Evolutionary conservation across 345 rosid species (phyloP), one percentile per base, ranked within the genome.

Genomic region (Diplotaxis tenuifolia): DNA sequence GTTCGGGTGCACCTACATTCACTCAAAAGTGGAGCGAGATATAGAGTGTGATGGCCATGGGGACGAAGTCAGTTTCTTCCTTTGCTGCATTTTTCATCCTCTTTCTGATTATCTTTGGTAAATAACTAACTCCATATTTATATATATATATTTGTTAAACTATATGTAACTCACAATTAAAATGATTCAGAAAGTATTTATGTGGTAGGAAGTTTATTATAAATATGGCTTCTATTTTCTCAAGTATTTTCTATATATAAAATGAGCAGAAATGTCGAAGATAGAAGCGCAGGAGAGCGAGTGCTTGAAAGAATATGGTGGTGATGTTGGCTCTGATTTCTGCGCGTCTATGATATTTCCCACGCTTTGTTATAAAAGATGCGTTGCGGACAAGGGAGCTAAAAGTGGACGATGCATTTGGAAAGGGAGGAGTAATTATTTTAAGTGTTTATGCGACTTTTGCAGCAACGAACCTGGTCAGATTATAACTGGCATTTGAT

Each of bases 291-390:
- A 62, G 1, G 65, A 3, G n/a, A n/a, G n/a, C 16, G 0, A 42
- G 4, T 75, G 79, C 15, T 15, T 69, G 16, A 62, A 69, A 54
- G 70, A 69, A 62, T 69, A 75, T 9, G 75, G 79, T 0, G 75
- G 79, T 1, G 2, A 69, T 6, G 79, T 69, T 1, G 75, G 75
- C 15, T 75, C 69, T 28, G 2, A 18, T 3, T 75, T 27, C 15
- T 75, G 79, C 55, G 75, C 79, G 12, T 74, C 79, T 14, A 1
- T 0, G 18, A 75, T 75, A 20, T 63, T 0, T 20, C 79, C 75
- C 15, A 0, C 79, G 4, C 7, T 69, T 0, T 75, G 79, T 29
- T 42, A 55, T 6, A 10, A 2, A 0, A 62, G 31, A 11, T 75
- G 79, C 59, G 65, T 65, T 52, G 3, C 42, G 10, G 12, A 55